A percentile compares a stretch with the other conserved stretches of the same genome.
phyloP scores from a whole-genome alignment of 768 basidiomycete genomes.

The Amanita fuliginea region DNA sequence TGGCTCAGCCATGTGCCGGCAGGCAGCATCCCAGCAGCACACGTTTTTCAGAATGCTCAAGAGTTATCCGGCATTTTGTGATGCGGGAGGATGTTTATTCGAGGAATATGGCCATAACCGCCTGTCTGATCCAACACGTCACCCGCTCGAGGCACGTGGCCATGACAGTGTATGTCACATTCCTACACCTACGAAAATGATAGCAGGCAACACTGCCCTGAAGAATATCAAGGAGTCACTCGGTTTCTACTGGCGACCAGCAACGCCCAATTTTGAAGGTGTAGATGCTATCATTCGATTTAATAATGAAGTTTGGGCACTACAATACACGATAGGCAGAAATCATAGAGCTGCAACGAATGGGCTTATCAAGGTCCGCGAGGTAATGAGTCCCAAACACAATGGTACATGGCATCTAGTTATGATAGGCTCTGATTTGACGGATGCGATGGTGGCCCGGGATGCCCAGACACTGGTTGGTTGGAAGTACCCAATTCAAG shows the following conservation, averaged over 20 bases:
- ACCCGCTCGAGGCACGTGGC: not conserved
- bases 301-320: conserved; percentile 1
- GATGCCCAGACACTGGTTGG: conserved; percentile 1
- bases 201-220: not conserved
- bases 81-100: conserved; percentile 6
- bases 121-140: conserved; percentile 5
- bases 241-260: not conserved
- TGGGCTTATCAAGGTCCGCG: conserved; percentile 3
- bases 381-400: conserved; percentile 4
- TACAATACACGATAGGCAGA: conserved; percentile 1
- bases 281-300: conserved; percentile 5
- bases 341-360: not conserved
- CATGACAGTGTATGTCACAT: not conserved
- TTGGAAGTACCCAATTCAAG: not conserved
- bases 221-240: not conserved
- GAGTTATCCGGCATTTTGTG: conserved; percentile 4
- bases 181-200: not conserved
- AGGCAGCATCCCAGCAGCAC: conserved; percentile 6
- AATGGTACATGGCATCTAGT: conserved; percentile 3
- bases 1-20: conserved; percentile 5
- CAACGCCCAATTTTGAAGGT: conserved; percentile 6
- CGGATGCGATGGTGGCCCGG: conserved; percentile 2
- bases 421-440: conserved; percentile 6
- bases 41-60: conserved; percentile 1
- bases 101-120: conserved; percentile 7